Evolutionary conservation across 2,329 filamentous ascomycete species (phyloP).

Genomic region (Mollisia scopiformis): DNA sequence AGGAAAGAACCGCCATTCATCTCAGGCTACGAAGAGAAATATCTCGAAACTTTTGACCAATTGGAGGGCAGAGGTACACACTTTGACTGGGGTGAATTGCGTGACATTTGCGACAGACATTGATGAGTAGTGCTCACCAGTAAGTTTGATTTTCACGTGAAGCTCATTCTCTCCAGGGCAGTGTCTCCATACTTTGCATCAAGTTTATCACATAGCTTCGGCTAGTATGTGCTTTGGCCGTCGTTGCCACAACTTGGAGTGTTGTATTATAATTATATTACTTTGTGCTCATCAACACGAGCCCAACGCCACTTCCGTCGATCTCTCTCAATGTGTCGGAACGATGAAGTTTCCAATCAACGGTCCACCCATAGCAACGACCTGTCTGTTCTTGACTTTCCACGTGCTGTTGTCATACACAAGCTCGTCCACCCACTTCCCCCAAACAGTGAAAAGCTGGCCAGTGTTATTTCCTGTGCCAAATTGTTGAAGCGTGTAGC

Average conservation of each 20-base stretch:
- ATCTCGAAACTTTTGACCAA: too few species aligned
- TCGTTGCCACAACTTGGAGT: background rate
- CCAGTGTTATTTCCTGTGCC: conserved; percentile 4
- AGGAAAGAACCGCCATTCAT: too few species aligned
- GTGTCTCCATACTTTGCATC: background rate
- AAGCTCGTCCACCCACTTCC: conserved; percentile 4
- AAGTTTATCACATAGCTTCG: too few species aligned
- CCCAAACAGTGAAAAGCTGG: conserved; percentile 4
- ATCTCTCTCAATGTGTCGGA: background rate
- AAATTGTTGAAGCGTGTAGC: conserved; percentile 3
- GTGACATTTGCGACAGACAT: too few species aligned
- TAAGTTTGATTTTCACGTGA: too few species aligned
- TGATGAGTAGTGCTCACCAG: too few species aligned
- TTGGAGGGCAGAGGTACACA: too few species aligned
- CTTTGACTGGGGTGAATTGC: too few species aligned
- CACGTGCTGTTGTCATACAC: background rate
- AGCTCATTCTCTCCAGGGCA: background rate
- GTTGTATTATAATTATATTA: too few species aligned
- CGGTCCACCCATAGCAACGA: conserved; percentile 3
- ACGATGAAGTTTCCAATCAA: conserved; percentile 2
- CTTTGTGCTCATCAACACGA: background rate
- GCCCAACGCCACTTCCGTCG: background rate
- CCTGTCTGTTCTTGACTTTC: conserved; percentile 3
- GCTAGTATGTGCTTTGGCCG: background rate
- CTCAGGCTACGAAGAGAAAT: too few species aligned